Conservation (phyloP, 768 basidiomycete genomes). For the Boletellus ananas region DNA sequence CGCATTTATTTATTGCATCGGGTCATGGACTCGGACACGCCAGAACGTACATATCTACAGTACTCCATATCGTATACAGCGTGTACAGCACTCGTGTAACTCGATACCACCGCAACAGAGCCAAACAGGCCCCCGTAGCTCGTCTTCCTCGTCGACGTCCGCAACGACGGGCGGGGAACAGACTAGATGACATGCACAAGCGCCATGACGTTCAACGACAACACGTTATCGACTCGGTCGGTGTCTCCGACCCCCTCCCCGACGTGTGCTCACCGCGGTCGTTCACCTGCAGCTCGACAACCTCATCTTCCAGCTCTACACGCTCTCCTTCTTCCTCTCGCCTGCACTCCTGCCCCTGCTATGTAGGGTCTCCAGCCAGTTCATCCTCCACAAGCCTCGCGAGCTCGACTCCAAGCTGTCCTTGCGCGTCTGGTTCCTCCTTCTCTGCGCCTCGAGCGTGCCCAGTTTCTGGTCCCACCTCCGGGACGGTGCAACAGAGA, state of each 20-base stretch:
- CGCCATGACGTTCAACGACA: constrained; percentile 64
- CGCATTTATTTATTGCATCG: neutral
- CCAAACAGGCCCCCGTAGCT: constrained; percentile 22
- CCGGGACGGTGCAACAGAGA: constrained; percentile 47
- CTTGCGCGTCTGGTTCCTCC: constrained; percentile 63
- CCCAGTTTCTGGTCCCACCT: constrained; percentile 62
- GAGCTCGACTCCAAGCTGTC: constrained; percentile 62
- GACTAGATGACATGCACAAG: constrained; percentile 51
- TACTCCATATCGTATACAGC: no score
- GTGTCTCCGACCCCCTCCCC: constrained; percentile 22
- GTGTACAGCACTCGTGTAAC: no score
- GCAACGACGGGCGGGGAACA: constrained; percentile 12
- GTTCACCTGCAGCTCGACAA: constrained; percentile 53
- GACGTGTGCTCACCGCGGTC: constrained; percentile 9
- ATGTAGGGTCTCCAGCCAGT: constrained; percentile 54
- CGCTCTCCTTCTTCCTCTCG: constrained; percentile 73
- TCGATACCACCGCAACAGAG: constrained; percentile 18
- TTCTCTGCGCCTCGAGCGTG: constrained; percentile 56
- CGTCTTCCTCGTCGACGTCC: constrained; percentile 4
- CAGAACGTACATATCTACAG: neutral
- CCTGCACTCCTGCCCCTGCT: constrained; percentile 48
- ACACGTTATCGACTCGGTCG: constrained; percentile 65
- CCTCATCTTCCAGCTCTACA: constrained; percentile 68
- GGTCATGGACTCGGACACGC: neutral
- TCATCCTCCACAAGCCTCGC: constrained; percentile 62